Evolutionary conservation across 169 alveolate species (phyloP), one percentile per base, ranked within the genome.

Genomic region (Cryptosporidium sp.): DNA sequence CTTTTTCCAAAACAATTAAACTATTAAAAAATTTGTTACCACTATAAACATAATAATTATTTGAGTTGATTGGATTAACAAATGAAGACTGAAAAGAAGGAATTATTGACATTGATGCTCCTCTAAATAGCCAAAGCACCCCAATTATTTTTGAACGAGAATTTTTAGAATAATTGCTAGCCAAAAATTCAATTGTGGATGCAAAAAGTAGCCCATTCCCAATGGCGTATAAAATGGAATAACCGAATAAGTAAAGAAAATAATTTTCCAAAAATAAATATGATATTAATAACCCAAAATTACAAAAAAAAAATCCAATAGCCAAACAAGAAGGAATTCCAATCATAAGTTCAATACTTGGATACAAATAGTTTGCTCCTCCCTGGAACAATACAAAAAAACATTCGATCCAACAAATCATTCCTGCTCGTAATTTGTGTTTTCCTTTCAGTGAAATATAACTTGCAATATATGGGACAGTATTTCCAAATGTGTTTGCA

Each of bases 331-430:
- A 42, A 26, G 37, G 14, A 44, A 31, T 16, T 37, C 68, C 53
- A 42, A 80, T 60, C 1, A 26, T 61, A 6, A 42, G 26, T 42
- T 23, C 67, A 16, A 42, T 31, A 29, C 8, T 44, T 65, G 51
- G 35, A 44, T 23, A 62, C 23, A 61, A n/a, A 48, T 75, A 75
- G 37, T 65, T 65, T 23, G 75, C 52, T 62, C 48, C 69, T 37
- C 89, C 89, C 35, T 80, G 89, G n/a, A 80, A 61, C 23, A 80
- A 53, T 5, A 80, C 37, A 80, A 80, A 80, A 26, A 80, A 42
- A 60, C 69, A 18, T 29, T 80, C 89, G 16, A 80, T 65, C 89
- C 89, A 80, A 80, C 89, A 62, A 26, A 80, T 26, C 14, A 16
- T 62, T 44, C 89, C 73, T 26, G 65, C 29, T 7, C 69, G 33